Conservation (phyloP, 495 filamentous ascomycete species). For the Astrothelium macrocarpum region DNA sequence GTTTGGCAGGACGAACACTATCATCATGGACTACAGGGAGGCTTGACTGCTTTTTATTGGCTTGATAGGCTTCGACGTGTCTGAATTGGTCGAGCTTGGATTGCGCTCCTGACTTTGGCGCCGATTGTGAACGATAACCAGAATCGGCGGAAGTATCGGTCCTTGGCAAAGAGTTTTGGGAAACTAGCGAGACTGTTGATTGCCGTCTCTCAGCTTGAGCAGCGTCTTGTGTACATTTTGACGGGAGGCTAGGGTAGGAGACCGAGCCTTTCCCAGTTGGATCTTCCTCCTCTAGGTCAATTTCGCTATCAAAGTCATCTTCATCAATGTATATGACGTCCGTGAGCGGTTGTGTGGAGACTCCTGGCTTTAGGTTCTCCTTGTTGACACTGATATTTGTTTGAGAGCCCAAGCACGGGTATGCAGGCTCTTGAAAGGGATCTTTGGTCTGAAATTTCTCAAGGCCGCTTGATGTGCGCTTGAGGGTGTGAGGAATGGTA, state of each 20-base stretch:
- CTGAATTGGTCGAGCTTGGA: not conserved
- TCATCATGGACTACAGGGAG: slow-evolving; percentile 10
- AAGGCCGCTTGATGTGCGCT: slow-evolving; percentile 32
- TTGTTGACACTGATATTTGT: slow-evolving; percentile 11
- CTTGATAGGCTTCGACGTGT: not conserved
- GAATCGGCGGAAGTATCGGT: not conserved
- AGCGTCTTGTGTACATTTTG: slow-evolving; percentile 22
- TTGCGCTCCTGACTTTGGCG: slow-evolving; percentile 19
- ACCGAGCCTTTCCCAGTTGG: slow-evolving; percentile 32
- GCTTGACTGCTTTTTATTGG: not conserved
- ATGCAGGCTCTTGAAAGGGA: slow-evolving; percentile 22
- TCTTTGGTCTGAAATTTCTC: slow-evolving; percentile 27
- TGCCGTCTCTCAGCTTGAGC: not conserved
- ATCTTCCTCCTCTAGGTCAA: slow-evolving; percentile 52
- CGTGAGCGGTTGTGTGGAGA: not conserved
- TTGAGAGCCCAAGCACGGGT: slow-evolving; percentile 13
- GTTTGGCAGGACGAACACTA: slow-evolving; percentile 32
- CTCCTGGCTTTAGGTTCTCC: not conserved
- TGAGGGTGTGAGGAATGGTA: slow-evolving; percentile 12
- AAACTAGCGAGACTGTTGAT: not conserved
- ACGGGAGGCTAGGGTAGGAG: slow-evolving; percentile 38
- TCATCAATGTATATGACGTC: slow-evolving; percentile 43
- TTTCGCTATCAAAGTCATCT: slow-evolving; percentile 62
- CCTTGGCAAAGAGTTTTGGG: not conserved
- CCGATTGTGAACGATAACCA: not conserved